A percentile compares a stretch with the other conserved stretches of the same genome.
Evolutionary conservation across 1,284 basidiomycete species (phyloP).

Genomic region (Schizopora paradoxa): DNA sequence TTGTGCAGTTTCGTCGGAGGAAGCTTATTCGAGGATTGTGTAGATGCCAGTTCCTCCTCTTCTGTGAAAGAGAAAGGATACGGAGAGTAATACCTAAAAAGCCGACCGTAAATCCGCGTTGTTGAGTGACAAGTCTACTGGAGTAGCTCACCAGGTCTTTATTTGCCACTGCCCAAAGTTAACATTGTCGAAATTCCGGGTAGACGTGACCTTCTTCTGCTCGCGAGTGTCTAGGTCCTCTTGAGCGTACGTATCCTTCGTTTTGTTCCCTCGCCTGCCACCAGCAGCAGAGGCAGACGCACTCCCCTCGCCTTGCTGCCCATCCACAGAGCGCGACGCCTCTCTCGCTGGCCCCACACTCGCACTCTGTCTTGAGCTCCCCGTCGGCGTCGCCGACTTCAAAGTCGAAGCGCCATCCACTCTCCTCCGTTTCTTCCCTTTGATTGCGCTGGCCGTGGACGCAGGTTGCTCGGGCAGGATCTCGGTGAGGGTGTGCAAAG

Average conservation of each 20-base stretch:
- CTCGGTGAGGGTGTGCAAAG: too few relatives aligned
- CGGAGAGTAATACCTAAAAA: constrained; percentile 37
- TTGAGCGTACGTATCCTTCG: constrained; percentile 42
- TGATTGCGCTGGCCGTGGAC: too few relatives aligned
- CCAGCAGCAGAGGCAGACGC: constrained; percentile 6
- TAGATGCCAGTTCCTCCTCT: constrained; percentile 15
- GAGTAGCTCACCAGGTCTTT: constrained; percentile 64
- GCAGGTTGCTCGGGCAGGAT: too few relatives aligned
- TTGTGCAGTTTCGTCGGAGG: constrained; percentile 35
- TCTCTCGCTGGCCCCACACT: constrained; percentile 13
- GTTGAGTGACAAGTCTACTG: neutral
- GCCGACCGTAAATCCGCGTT: neutral
- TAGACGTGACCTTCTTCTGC: constrained; percentile 60
- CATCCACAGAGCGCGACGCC: neutral
- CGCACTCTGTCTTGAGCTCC: constrained; percentile 16
- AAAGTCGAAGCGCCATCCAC: too few relatives aligned
- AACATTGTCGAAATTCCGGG: constrained; percentile 73
- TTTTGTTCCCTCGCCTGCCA: constrained; percentile 21
- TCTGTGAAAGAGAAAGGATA: constrained; percentile 31
- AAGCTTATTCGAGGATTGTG: neutral
- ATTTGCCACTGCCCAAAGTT: constrained; percentile 73
- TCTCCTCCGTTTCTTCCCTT: too few relatives aligned
- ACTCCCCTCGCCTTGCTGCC: neutral
- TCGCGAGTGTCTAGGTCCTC: constrained; percentile 64
- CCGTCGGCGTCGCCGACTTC: constrained; percentile 13